Conservation (phyloP, 139 green algal species). For the Chlamydomonas eustigma region DNA sequence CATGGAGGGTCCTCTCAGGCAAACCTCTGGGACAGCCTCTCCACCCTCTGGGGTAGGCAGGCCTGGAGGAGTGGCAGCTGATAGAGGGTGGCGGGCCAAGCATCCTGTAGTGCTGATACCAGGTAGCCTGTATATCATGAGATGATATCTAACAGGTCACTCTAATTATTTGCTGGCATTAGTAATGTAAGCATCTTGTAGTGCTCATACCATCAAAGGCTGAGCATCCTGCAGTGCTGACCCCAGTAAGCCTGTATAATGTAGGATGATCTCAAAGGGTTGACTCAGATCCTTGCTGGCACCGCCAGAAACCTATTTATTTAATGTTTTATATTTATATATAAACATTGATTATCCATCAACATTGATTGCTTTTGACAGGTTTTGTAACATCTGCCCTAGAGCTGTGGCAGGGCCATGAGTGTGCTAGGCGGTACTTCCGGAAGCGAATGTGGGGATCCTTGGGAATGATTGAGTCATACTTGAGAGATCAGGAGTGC, state of each 20-base stretch:
- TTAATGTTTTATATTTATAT: not conserved
- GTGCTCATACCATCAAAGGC: constrained; percentile 26
- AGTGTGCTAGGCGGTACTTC: constrained; percentile 58
- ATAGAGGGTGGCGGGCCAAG: not conserved
- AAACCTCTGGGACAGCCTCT: too few relatives aligned
- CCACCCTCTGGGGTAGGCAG: too few relatives aligned
- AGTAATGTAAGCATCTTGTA: constrained; percentile 27
- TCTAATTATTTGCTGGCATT: too few relatives aligned
- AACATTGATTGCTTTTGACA: not conserved
- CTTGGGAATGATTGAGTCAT: constrained; percentile 43
- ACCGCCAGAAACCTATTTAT: too few relatives aligned
- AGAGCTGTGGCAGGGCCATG: constrained; percentile 67
- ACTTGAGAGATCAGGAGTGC: constrained; percentile 29
- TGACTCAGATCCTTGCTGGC: too few relatives aligned
- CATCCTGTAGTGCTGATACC: constrained; percentile 27
- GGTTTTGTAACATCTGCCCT: constrained; percentile 70
- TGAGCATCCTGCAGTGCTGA: constrained; percentile 16
- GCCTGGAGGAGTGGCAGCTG: not conserved
- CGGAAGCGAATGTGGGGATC: constrained; percentile 65
- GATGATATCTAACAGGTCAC: too few relatives aligned
- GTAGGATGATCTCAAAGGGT: too few relatives aligned
- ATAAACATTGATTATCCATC: not conserved
- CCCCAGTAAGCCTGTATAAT: not conserved
- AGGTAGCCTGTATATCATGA: constrained; percentile 6
- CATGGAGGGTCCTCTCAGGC: not conserved